phyloP scores from a whole-genome alignment of 148 eudicot genomes.

The Vaccinium vitisidaea region DNA sequence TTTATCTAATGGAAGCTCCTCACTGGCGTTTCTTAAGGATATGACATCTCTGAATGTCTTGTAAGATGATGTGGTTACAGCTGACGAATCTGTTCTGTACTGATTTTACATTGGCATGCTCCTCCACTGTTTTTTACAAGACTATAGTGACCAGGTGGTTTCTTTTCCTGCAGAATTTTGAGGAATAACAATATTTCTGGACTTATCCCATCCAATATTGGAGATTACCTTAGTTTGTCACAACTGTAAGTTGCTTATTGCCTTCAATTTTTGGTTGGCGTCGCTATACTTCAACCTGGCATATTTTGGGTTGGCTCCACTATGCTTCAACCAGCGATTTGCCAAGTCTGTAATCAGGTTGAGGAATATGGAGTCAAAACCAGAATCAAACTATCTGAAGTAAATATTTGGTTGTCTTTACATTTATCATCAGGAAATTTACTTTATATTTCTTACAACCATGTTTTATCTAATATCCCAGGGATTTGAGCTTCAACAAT shows the following conservation, averaged over 20 bases:
- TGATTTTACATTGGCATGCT: background rate
- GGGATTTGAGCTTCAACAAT: slow-evolving; percentile 94
- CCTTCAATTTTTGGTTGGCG: background rate
- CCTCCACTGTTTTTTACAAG: background rate
- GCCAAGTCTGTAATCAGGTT: no score
- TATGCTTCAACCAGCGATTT: no score
- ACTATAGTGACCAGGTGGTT: background rate
- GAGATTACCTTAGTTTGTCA: slow-evolving; percentile 38
- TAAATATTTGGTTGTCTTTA: background rate
- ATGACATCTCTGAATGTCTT: slow-evolving; percentile 48
- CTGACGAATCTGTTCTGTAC: background rate
- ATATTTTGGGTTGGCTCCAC: no score
- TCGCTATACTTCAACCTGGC: background rate
- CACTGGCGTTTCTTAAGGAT: slow-evolving; percentile 50
- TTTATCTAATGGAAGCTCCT: slow-evolving; percentile 59
- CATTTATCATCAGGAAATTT: background rate
- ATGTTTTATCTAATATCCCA: slow-evolving; percentile 23
- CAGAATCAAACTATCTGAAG: no score
- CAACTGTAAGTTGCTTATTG: slow-evolving; percentile 55
- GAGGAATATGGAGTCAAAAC: no score
- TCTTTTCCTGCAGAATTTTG: slow-evolving; percentile 45
- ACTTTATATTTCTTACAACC: slow-evolving; percentile 1
- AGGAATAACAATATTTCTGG: slow-evolving; percentile 74
- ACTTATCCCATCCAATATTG: slow-evolving; percentile 56
- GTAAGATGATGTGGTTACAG: slow-evolving; percentile 40